Base-by-base conservation (phyloP, 148 eudicot species). In the Heliamphora exappendiculata region DNA sequence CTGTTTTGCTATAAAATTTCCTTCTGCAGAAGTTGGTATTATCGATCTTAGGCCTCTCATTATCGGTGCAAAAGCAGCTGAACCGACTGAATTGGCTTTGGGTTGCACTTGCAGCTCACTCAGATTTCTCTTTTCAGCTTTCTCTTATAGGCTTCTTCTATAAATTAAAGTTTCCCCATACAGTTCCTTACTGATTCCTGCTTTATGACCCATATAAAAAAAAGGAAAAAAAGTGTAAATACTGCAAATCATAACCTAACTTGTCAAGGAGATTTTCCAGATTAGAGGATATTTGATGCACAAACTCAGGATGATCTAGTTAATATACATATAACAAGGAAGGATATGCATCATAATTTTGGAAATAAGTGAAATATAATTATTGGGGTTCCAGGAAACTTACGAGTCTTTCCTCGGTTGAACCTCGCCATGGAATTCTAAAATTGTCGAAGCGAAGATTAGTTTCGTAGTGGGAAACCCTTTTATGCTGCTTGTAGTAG, bases 41-140 rank as follows among this genome's bases (percentile, higher is more conserved):
- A 67, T 79, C 82, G n/a, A 79, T 79, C 78, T 74, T 79, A 75
- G 41, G 74, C 33, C 29, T 74, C 74, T 79, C 82, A 79, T 79
- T 69, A 55, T 77, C 49, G 28, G 66, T 77, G 67, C 67, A 68
- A 44, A 58, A 69, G 42, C 79, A 77, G 29, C 74, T 54, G 57
- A 70, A 45, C 13, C 57, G 9, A 34, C 28, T n/a, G 11, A 72
- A 53, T 57, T 39, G 4, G 4, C 66, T 53, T 72, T 22, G 4
- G 31, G 17, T 5, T 37, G n/a, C 12, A 67, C 26, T n/a, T n/a
- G 17, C 28, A 20, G 71, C 51, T 24, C 3, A 22, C 62, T 68
- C 72, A 26, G 31, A 68, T 22, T 14, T 9, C 34, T 60, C 7
- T 54, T 51, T 54, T 66, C 50, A 36, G 20, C n/a, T 39, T 57